Base-by-base conservation (phyloP, 352 stramenopile genomes). In the Pythium scleroteichum region DNA sequence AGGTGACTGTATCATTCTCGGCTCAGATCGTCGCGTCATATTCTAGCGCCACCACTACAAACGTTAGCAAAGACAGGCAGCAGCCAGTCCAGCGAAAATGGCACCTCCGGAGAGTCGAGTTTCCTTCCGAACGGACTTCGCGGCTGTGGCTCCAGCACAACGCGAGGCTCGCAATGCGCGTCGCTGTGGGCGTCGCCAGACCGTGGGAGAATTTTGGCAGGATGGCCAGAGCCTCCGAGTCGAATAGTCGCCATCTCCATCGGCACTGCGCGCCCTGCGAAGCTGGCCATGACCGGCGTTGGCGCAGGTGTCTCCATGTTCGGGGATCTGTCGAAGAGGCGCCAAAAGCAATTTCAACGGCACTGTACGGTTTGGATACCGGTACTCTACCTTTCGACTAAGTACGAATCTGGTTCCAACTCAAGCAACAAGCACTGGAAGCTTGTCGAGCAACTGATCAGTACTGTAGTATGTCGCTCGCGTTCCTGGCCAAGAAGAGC, bases 401-500 rank as follows among this genome's bases (percentile, higher is more conserved):
- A n/a, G n/a, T n/a, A n/a, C n/a, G n/a, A n/a, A n/a, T n/a, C n/a
- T n/a, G n/a, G n/a, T n/a, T n/a, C n/a, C n/a, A n/a, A n/a, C n/a
- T n/a, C n/a, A n/a, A n/a, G n/a, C n/a, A n/a, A n/a, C n/a, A n/a
- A n/a, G n/a, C n/a, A n/a, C n/a, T n/a, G n/a, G n/a, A n/a, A n/a
- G 29, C 29, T 10, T 35, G 29, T 35, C 29, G 5, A 35, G 29
- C 29, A 35, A 35, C 29, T 5, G 5, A 10, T 10, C 29, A 35
- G 10, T 35, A 35, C 10, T n/a, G n/a, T n/a, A 68, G 39, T 23
- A 96, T 96, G 73, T 97, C 82, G 65, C 87, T 96, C 68, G 90
- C 81, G 68, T 99, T 98, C 75, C 84, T 97, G 69, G 79, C 81
- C 78, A 99, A 97, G 88, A 99, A 98, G 87, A 98, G 92, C 85